phyloP scores from a whole-genome alignment of 2,329 filamentous ascomycete genomes.

The Camillea tinctor region DNA sequence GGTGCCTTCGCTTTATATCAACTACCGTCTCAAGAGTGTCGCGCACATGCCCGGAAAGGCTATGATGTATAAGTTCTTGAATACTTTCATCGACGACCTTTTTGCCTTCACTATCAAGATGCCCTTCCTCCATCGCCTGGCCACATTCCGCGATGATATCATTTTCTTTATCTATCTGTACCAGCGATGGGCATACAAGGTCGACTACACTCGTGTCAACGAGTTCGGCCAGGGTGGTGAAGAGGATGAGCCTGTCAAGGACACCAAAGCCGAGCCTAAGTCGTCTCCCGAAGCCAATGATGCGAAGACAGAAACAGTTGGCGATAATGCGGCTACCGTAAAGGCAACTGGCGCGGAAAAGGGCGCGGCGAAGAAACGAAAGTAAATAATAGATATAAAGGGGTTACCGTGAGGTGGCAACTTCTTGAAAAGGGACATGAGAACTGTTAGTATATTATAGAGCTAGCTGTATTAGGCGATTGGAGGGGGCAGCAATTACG shows the following conservation, averaged over 20 bases:
- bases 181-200: constrained; percentile 87
- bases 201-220: constrained; percentile 90
- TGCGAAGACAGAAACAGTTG: constrained; percentile 29
- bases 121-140: constrained; percentile 88
- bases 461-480: background rate
- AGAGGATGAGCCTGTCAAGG: constrained; percentile 56
- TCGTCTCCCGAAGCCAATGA: constrained; percentile 28
- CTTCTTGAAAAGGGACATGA: background rate
- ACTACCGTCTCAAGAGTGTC: constrained; percentile 93
- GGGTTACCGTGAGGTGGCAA: background rate
- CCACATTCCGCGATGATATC: constrained; percentile 89
- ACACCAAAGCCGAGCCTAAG: constrained; percentile 40
- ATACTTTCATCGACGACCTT: constrained; percentile 98
- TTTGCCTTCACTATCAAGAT: constrained; percentile 99
- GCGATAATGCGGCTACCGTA: constrained; percentile 30
- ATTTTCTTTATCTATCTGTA: constrained; percentile 99
- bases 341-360: constrained; percentile 52
- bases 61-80: constrained; percentile 97
- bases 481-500: no score
- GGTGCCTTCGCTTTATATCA: constrained; percentile 97
- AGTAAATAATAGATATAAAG: constrained; percentile 29
- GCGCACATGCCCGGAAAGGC: constrained; percentile 96
- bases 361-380: constrained; percentile 49
- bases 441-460: background rate
- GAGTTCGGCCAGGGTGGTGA: constrained; percentile 99